Conservation (phyloP, 2,329 filamentous ascomycete species). For the Beauveria caledonica region DNA sequence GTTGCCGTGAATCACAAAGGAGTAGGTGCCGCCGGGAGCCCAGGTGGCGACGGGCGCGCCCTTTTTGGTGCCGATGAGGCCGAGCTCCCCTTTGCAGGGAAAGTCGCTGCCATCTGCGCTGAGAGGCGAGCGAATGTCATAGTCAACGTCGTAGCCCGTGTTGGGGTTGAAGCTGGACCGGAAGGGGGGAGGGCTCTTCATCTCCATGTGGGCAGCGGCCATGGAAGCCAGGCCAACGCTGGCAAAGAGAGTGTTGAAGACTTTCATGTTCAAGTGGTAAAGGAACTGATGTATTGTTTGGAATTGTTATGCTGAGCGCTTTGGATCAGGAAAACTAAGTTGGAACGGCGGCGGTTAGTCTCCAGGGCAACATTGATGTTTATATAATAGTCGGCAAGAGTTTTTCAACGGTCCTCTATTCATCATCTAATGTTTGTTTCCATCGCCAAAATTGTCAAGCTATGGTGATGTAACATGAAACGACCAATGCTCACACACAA, state of each 20-base stretch:
- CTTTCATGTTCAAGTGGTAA: slow-evolving; percentile 3
- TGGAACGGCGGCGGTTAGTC: neutral
- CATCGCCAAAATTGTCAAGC: too few species aligned
- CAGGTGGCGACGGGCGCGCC: slow-evolving; percentile 42
- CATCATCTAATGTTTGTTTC: neutral
- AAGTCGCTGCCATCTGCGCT: slow-evolving; percentile 45
- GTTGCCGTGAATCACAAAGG: slow-evolving; percentile 45
- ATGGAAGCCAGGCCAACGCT: neutral
- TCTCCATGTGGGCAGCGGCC: slow-evolving; percentile 22
- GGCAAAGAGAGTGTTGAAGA: neutral
- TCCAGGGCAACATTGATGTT: neutral
- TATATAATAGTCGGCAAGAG: neutral
- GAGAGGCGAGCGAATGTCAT: slow-evolving; percentile 50
- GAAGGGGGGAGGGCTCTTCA: slow-evolving; percentile 23
- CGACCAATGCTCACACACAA: neutral
- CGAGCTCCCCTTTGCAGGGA: slow-evolving; percentile 47
- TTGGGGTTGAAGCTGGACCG: slow-evolving; percentile 21
- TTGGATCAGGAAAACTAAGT: neutral
- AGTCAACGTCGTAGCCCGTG: slow-evolving; percentile 34
- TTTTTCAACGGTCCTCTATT: neutral
- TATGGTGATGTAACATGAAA: slow-evolving; percentile 2
- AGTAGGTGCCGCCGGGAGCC: slow-evolving; percentile 42
- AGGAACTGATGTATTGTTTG: neutral
- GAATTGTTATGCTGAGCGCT: neutral
- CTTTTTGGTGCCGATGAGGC: slow-evolving; percentile 18